These are phyloP conservation scores for Torrubiella hemipterigena DNA, from an alignment of 2,329 filamentous ascomycete genomes.

Conservation along the genomic window DNA sequence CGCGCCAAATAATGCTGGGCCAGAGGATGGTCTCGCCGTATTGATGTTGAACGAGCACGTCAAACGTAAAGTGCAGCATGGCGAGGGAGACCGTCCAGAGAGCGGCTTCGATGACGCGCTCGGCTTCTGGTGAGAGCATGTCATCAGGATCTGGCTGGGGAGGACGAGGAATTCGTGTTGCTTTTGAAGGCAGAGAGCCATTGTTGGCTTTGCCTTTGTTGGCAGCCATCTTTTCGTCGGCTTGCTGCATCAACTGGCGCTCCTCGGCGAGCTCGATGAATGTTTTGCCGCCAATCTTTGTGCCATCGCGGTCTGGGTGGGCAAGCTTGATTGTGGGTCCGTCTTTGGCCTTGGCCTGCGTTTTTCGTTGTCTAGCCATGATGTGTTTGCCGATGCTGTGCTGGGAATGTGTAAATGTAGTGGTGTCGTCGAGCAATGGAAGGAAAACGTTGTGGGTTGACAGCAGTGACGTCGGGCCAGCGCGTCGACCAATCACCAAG, in stretches of 20 bases:
- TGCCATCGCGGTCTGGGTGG: slow-evolving; percentile 57
- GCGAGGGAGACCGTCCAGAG: slow-evolving; percentile 51
- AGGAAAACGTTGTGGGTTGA: too few species aligned
- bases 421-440: background rate
- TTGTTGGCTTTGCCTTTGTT: slow-evolving; percentile 21
- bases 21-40: slow-evolving; percentile 58
- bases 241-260: slow-evolving; percentile 41
- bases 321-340: slow-evolving; percentile 18
- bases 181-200: too few species aligned
- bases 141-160: slow-evolving; percentile 11
- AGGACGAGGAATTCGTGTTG: background rate
- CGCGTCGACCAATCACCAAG: too few species aligned
- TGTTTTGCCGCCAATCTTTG: slow-evolving; percentile 42
- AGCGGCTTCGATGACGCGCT: slow-evolving; percentile 41
- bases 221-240: slow-evolving; percentile 25
- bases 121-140: slow-evolving; percentile 29
- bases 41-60: slow-evolving; percentile 68
- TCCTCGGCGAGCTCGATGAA: slow-evolving; percentile 63
- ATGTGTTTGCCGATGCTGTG: too few species aligned
- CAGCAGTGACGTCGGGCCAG: too few species aligned
- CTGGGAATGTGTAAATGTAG: too few species aligned
- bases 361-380: slow-evolving; percentile 5
- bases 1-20: slow-evolving; percentile 38
- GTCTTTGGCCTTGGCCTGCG: background rate
- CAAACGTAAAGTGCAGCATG: slow-evolving; percentile 66